Evolutionary conservation across 1,284 basidiomycete genomes (phyloP).

Genomic region (Pyrrhoderma noxium): DNA sequence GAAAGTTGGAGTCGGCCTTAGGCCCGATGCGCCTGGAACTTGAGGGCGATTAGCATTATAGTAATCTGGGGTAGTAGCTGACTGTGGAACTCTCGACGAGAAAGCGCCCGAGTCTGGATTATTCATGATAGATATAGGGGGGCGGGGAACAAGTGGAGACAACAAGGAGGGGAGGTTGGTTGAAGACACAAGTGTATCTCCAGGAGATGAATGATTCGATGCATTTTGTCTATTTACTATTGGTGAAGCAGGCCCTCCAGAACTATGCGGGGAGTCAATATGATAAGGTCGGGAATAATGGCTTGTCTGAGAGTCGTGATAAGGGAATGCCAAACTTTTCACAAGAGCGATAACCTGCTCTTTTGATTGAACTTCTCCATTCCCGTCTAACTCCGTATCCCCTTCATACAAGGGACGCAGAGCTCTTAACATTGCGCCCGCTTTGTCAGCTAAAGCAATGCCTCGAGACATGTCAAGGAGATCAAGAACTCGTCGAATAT

Average conservation of each 20-base stretch:
- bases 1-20: conserved; percentile 16
- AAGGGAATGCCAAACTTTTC: conserved; percentile 69
- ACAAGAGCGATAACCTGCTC: conserved; percentile 54
- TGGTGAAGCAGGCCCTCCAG: conserved; percentile 12
- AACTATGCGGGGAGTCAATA: conserved; percentile 9
- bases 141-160: background rate
- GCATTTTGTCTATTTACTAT: background rate
- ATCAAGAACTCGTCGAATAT: conserved; percentile 58
- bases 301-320: conserved; percentile 46
- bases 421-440: conserved; percentile 55
- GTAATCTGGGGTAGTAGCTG: conserved; percentile 12
- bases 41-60: conserved; percentile 11
- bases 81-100: conserved; percentile 5
- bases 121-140: conserved; percentile 10
- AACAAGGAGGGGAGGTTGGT: background rate
- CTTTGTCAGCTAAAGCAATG: conserved; percentile 63
- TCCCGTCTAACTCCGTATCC: conserved; percentile 21
- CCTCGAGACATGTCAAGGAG: conserved; percentile 58
- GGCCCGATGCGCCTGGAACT: conserved; percentile 26
- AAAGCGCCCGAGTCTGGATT: background rate
- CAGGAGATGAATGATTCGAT: conserved; percentile 4
- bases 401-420: conserved; percentile 55
- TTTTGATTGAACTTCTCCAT: conserved; percentile 43
- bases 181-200: background rate
- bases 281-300: conserved; percentile 11